A percentile compares a stretch with the other conserved stretches of the same genome.
Evolutionary conservation across 108 stramenopile species (phyloP).

Genomic region (Aurantiochytrium sp.): DNA sequence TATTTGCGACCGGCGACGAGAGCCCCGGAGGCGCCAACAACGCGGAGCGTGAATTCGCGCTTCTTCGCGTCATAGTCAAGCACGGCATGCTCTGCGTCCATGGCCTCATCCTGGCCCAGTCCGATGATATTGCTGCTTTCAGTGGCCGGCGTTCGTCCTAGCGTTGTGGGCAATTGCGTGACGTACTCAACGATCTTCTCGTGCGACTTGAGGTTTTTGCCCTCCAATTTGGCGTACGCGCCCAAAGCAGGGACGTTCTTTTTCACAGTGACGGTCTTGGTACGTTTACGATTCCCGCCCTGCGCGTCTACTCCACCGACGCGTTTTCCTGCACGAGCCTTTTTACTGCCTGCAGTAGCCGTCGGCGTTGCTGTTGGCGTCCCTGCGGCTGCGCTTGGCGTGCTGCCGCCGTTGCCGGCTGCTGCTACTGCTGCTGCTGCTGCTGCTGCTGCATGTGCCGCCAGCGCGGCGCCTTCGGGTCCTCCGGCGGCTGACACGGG

Average conservation of each 20-base stretch:
- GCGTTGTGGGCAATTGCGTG: neutral
- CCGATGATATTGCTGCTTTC: neutral
- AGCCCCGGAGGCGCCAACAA: neutral
- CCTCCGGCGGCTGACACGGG: too few species aligned
- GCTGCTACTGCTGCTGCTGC: too few species aligned
- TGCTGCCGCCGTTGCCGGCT: too few species aligned
- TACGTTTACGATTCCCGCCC: neutral
- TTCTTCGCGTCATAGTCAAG: neutral
- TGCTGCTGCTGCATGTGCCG: too few species aligned
- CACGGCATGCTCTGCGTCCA: neutral
- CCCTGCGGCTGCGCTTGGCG: too few species aligned
- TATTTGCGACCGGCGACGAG: neutral
- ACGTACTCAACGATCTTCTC: neutral
- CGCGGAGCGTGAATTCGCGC: neutral
- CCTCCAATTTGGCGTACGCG: conserved; percentile 4
- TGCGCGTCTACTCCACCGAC: neutral
- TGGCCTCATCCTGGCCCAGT: neutral
- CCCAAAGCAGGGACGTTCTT: neutral
- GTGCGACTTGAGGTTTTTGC: neutral
- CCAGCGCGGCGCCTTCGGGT: too few species aligned
- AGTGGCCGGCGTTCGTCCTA: neutral
- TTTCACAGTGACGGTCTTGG: neutral
- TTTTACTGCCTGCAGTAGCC: too few species aligned
- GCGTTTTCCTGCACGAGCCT: neutral
- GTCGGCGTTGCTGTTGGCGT: too few species aligned